A percentile compares a stretch with the other conserved stretches of the same genome.
phyloP scores from a whole-genome alignment of 208 protist genomes.

The Leishmania gerbilli region DNA sequence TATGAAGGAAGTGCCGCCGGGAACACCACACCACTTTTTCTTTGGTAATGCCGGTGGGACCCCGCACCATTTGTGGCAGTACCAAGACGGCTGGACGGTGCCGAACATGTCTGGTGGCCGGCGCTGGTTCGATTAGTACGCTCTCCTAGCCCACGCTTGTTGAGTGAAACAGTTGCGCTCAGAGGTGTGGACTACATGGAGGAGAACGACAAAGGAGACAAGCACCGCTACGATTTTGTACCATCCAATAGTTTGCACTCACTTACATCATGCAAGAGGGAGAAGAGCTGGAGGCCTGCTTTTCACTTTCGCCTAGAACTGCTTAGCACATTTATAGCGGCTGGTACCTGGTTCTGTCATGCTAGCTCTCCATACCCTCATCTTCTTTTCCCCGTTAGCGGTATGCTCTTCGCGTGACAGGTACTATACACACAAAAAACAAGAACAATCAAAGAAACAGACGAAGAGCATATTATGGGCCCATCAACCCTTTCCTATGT shows the following conservation, averaged over 20 bases:
- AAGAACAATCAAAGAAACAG: not conserved
- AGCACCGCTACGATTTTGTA: not conserved
- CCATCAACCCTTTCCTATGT: not conserved
- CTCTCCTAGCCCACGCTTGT: not conserved
- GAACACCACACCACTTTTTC: constrained; percentile 83
- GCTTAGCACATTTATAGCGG: constrained; percentile 1
- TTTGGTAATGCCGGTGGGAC: constrained; percentile 82
- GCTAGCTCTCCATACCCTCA: not conserved
- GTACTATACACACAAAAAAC: too few relatives aligned
- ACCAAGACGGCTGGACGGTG: constrained; percentile 90
- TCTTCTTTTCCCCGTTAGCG: not conserved
- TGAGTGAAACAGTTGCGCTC: not conserved
- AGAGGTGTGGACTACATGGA: not conserved
- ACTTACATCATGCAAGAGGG: not conserved
- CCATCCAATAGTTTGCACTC: not conserved
- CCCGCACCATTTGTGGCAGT: constrained; percentile 89
- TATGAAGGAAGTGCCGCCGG: constrained; percentile 84
- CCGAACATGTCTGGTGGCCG: constrained; percentile 87
- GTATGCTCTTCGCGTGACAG: not conserved
- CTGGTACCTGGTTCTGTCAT: not conserved
- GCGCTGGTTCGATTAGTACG: constrained; percentile 64
- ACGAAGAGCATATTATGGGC: not conserved
- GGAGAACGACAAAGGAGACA: not conserved
- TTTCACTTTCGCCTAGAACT: constrained; percentile 1
- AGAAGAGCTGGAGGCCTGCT: not conserved